Conservation (phyloP, 2,329 filamentous ascomycete genomes). For the Cyphellophora attinorum region DNA sequence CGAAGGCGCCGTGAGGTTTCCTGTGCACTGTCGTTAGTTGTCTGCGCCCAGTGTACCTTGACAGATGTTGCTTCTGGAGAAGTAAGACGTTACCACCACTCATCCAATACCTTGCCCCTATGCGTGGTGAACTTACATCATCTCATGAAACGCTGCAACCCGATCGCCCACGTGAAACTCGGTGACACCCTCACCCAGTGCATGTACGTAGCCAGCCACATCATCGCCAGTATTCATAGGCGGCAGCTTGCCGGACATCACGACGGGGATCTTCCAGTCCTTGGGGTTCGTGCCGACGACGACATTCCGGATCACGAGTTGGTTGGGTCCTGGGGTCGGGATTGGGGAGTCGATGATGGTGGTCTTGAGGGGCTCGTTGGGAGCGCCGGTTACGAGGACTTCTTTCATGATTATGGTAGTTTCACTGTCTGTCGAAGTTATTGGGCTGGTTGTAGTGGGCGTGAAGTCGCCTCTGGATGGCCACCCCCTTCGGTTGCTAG, state of each 20-base stretch:
- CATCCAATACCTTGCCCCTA: too few relatives aligned
- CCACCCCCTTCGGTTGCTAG: too few relatives aligned
- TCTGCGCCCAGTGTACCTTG: too few relatives aligned
- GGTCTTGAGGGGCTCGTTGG: constrained; percentile 6
- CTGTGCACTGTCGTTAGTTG: too few relatives aligned
- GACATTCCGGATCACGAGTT: constrained; percentile 32
- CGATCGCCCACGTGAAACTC: constrained; percentile 22
- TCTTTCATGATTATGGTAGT: background rate
- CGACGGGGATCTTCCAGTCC: constrained; percentile 31
- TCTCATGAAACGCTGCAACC: constrained; percentile 29
- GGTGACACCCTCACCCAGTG: constrained; percentile 9
- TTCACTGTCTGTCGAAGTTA: background rate
- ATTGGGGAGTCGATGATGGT: constrained; percentile 28
- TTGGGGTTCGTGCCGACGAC: constrained; percentile 40
- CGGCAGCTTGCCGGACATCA: too few relatives aligned
- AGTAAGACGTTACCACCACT: too few relatives aligned
- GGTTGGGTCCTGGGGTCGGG: constrained; percentile 27
- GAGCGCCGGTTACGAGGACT: background rate
- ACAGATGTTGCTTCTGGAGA: too few relatives aligned
- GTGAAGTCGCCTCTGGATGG: too few relatives aligned
- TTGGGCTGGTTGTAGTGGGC: too few relatives aligned
- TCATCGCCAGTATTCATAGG: constrained; percentile 16
- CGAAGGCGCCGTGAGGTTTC: constrained; percentile 41
- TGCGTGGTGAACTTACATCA: too few relatives aligned
- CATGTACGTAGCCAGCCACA: constrained; percentile 22